Conservation (phyloP, 768 basidiomycete genomes). For the Russula sp. region DNA sequence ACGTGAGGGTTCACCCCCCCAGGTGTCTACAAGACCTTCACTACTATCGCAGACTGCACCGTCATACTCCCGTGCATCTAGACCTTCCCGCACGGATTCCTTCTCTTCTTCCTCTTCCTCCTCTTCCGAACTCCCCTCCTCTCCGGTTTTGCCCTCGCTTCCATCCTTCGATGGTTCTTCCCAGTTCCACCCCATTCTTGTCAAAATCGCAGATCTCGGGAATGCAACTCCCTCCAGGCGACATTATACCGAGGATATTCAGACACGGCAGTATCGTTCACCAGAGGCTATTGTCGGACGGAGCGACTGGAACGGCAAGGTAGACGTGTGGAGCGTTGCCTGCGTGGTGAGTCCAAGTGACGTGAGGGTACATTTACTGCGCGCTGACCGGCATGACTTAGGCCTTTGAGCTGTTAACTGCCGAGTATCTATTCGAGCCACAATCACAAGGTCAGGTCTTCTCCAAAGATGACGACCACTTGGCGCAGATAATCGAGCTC, state of each 20-base stretch:
- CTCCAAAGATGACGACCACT: conserved; percentile 92
- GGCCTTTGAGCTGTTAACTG: conserved; percentile 87
- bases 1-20: conserved; percentile 17
- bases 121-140: conserved; percentile 8
- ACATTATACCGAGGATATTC: conserved; percentile 93
- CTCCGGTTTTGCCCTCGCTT: background rate
- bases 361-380: background rate
- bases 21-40: conserved; percentile 36
- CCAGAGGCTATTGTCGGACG: conserved; percentile 93
- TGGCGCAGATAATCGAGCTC: conserved; percentile 93
- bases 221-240: conserved; percentile 90
- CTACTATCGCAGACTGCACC: conserved; percentile 38
- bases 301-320: conserved; percentile 80
- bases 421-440: conserved; percentile 90
- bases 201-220: conserved; percentile 93
- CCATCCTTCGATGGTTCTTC: conserved; percentile 23
- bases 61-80: conserved; percentile 8
- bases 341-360: conserved; percentile 60
- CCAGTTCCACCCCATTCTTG: conserved; percentile 51
- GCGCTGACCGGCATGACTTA: conserved; percentile 33
- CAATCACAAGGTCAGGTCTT: conserved; percentile 78
- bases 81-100: background rate
- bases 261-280: conserved; percentile 92
- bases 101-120: conserved; percentile 10
- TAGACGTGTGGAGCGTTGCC: conserved; percentile 89